Evolutionary conservation across 495 filamentous ascomycete species (phyloP), one percentile per base, ranked within the genome.

Genomic region (Aspergillus nanangensis): DNA sequence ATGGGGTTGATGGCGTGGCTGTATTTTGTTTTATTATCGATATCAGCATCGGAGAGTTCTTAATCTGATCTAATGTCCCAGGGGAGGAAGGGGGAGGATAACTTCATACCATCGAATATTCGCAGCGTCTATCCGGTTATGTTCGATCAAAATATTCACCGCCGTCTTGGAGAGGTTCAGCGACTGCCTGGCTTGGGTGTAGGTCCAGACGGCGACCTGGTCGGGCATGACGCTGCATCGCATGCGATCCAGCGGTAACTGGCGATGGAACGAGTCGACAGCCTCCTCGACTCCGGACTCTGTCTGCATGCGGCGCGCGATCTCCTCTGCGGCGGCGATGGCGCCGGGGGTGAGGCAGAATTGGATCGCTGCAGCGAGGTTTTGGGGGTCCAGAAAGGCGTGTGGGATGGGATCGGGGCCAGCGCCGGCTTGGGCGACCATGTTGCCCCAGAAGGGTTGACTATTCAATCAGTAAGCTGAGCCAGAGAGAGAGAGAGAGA

Each of bases 401-500:
- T 78, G 73, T 1, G 80, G 78, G 41, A 86, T 81, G 0, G 83
- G 82, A 0, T 63, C 51, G 0, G 83, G 82, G 4, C 83, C 83
- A 1, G 81, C 81, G 5, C 82, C 81, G 9, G 80, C 76, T 45
- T 63, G 41, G 0, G 44, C 50, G 13, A 90, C 73, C 79, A 87
- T 88, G 1, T 67, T 55, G 2, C 86, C 88, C 88, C 88, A 93
- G 61, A 92, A 93, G 18, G 78, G 74, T 61, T 93, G 88, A 52
- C 49, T 61, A 18, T 14, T n/a, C n/a, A n/a, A n/a, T n/a, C n/a
- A n/a, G n/a, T n/a, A n/a, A n/a, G n/a, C n/a, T n/a, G n/a, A n/a
- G n/a, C n/a, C n/a, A n/a, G n/a, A n/a, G n/a, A n/a, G n/a, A n/a
- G n/a, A n/a, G n/a, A n/a, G n/a, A n/a, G n/a, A n/a, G n/a, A n/a